Evolutionary conservation across 768 basidiomycete species (phyloP).

Genomic region (Naganishia kalamii): DNA sequence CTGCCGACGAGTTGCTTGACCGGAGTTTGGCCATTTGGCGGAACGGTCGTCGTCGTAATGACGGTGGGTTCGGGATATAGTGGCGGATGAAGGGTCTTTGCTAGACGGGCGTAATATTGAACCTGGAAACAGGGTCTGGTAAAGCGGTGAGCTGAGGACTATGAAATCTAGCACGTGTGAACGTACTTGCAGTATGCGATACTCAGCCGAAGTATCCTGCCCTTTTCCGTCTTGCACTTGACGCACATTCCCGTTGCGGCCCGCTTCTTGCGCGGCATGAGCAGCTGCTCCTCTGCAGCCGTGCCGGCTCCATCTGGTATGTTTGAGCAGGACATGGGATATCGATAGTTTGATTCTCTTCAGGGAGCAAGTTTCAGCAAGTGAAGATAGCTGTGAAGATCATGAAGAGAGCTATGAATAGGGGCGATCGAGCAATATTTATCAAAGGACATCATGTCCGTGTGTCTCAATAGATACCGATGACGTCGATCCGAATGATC

Average conservation of each 20-base stretch:
- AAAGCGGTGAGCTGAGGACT: slow-evolving; percentile 20
- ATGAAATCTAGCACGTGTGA: not conserved
- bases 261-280: slow-evolving; percentile 39
- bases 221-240: slow-evolving; percentile 35
- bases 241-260: slow-evolving; percentile 30
- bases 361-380: not conserved
- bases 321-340: slow-evolving; percentile 39
- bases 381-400: too few relatives aligned
- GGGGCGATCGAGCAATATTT: too few relatives aligned
- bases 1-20: slow-evolving; percentile 19
- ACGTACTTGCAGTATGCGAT: slow-evolving; percentile 36
- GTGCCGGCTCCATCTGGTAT: slow-evolving; percentile 28
- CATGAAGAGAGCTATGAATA: too few relatives aligned
- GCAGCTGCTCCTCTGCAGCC: slow-evolving; percentile 28
- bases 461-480: too few relatives aligned
- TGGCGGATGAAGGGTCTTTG: slow-evolving; percentile 23
- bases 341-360: not conserved
- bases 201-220: slow-evolving; percentile 32
- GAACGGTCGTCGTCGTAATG: slow-evolving; percentile 4
- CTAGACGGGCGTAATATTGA: slow-evolving; percentile 26
- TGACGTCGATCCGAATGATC: not conserved
- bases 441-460: too few relatives aligned
- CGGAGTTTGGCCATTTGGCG: slow-evolving; percentile 5
- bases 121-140: slow-evolving; percentile 20
- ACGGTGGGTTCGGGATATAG: slow-evolving; percentile 5